Evolutionary conservation across 2,329 filamentous ascomycete species (phyloP), one percentile per base, ranked within the genome.

Genomic region (Alternaria sp.): DNA sequence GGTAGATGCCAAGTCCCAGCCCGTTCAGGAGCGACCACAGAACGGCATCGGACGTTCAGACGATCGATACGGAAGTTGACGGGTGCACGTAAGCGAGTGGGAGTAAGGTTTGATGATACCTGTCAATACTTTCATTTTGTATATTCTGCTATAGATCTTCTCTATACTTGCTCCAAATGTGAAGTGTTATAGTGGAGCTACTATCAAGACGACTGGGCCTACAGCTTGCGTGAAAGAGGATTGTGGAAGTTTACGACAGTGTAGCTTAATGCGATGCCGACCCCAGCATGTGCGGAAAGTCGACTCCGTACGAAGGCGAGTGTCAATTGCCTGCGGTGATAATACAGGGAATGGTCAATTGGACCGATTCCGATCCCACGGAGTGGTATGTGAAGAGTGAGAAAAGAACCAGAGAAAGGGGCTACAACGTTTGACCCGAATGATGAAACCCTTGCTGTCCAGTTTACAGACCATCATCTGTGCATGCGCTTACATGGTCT

Each of bases 1-100:
- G 58, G 58, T 30, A 57, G n/a, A 18, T 38, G 22, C 36, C 27
- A 38, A 54, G 50, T 34, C 49, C 46, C 32, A 28, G 54, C 52
- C 57, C 43, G 32, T 44, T 34, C 32, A 58, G 49, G 25, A 53
- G 50, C 54, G 38, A 53, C 48, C n/a, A 32, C 32, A 41, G 44
- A 27, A 59, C 52, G 44, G 38, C 30, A 22, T 30, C 44, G 25
- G 32, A 18, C 27, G 20, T 44, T 54, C 46, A 46, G 14, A 52
- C 14, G 41, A 32, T 51, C 22, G 9, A 30, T 49, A 20, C 22
- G 27, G 34, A 48, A 57, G 20, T 4, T 9, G 43, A 49, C 22
- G 9, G 51, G 14, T 57, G 41, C n/a, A 48, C 45, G 41, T 36
- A 51, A 57, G 27, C 22, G 46, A 49, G 49, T 43, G 25, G 10